Evolutionary conservation across 2,329 filamentous ascomycete species (phyloP).

Genomic region (Claviceps sp.): DNA sequence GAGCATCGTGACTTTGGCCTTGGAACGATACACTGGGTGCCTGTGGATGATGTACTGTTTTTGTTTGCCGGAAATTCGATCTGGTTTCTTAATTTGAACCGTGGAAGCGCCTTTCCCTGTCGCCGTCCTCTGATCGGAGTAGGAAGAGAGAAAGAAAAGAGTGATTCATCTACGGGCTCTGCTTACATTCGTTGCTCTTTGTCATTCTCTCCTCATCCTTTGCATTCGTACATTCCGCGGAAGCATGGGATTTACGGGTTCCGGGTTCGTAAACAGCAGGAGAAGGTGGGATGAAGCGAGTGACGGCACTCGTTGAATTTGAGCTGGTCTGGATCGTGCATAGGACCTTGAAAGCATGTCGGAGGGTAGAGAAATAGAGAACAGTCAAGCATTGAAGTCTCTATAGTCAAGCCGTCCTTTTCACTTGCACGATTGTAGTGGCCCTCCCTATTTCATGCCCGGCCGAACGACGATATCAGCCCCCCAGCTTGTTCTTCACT

Average conservation of each 20-base stretch:
- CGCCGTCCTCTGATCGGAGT: neutral
- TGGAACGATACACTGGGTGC: conserved; percentile 1
- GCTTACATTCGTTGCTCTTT: neutral
- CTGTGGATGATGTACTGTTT: neutral
- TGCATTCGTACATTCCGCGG: neutral
- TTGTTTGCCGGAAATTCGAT: neutral
- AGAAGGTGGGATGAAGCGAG: conserved; percentile 8
- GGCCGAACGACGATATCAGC: too few relatives aligned
- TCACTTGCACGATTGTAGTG: too few relatives aligned
- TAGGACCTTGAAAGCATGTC: conserved; percentile 18
- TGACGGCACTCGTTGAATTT: conserved; percentile 14
- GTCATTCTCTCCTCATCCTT: neutral
- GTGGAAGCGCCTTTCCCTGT: neutral
- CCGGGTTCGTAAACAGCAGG: conserved; percentile 14
- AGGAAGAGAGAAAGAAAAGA: neutral
- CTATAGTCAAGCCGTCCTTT: too few relatives aligned
- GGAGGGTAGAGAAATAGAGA: conserved; percentile 20
- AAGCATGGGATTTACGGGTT: conserved; percentile 8
- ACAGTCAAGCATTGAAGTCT: conserved; percentile 6
- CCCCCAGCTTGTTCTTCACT: too few relatives aligned
- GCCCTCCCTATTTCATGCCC: too few relatives aligned
- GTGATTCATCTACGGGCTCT: neutral
- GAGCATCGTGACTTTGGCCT: neutral
- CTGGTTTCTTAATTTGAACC: neutral
- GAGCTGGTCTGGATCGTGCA: conserved; percentile 20